phyloP scores from a whole-genome alignment of 2,329 filamentous ascomycete species.

The Parascedosporium putredinis region DNA sequence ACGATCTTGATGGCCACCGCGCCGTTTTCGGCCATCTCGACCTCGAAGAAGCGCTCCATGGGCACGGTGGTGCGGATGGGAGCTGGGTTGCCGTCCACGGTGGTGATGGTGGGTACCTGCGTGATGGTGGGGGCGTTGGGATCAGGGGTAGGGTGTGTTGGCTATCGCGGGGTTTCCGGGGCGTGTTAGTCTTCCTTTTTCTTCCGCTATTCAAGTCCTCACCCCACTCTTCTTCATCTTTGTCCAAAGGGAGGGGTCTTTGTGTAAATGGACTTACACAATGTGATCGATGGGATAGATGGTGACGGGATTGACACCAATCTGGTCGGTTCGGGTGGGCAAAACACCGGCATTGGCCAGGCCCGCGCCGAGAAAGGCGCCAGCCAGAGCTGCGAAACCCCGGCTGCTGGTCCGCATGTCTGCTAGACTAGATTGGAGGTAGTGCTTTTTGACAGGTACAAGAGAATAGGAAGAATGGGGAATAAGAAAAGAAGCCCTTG shows the following conservation, averaged over 20 bases:
- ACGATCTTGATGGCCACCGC: neutral
- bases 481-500: too few relatives aligned
- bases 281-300: neutral
- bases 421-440: too few relatives aligned
- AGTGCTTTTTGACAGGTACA: too few relatives aligned
- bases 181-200: neutral
- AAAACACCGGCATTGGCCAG: neutral
- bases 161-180: neutral
- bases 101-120: neutral
- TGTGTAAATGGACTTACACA: neutral
- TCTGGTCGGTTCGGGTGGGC: neutral
- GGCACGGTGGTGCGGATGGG: neutral
- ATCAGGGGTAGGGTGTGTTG: neutral
- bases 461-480: too few relatives aligned
- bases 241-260: neutral
- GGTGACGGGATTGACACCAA: neutral
- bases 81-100: neutral
- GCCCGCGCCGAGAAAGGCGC: neutral
- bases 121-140: neutral
- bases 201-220: too few relatives aligned
- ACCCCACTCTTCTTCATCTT: too few relatives aligned
- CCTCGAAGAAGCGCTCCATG: neutral
- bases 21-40: neutral
- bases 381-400: neutral
- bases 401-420: neutral